A percentile compares a stretch with the other conserved stretches of the same genome.
Conservation (phyloP, 2,329 filamentous ascomycete species). For the Triangularia setosa region DNA sequence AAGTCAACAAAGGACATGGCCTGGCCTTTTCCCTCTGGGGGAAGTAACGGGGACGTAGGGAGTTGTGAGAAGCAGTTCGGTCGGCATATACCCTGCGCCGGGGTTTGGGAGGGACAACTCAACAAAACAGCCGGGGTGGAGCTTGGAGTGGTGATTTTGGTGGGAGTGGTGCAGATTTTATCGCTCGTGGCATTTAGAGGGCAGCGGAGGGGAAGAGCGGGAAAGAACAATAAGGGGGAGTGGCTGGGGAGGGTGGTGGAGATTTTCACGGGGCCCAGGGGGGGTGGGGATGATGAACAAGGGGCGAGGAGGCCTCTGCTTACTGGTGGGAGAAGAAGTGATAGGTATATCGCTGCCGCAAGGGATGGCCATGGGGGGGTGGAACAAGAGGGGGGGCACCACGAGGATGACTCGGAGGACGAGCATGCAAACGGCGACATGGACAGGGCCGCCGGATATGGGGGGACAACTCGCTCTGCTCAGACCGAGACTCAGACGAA, state of each 20-base stretch:
- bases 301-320: not conserved
- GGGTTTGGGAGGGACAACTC: conserved; percentile 14
- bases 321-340: not conserved
- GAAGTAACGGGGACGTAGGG: not conserved
- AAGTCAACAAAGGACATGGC: conserved; percentile 53
- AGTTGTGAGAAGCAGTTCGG: conserved; percentile 12
- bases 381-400: not conserved
- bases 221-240: not conserved
- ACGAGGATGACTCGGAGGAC: not conserved
- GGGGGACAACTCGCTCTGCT: not conserved
- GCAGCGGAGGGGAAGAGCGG: not conserved
- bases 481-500: not conserved
- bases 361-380: too few species aligned
- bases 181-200: not conserved
- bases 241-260: not conserved
- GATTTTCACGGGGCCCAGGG: not conserved
- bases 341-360: not conserved
- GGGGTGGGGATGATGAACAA: not conserved
- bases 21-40: conserved; percentile 53
- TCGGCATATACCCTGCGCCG: conserved; percentile 7
- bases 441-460: conserved; percentile 1
- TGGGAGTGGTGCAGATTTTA: conserved; percentile 16
- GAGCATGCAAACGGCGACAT: not conserved
- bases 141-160: conserved; percentile 12
- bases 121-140: conserved; percentile 6